Conservation (phyloP, 2,329 filamentous ascomycete genomes). For the Penicillium paneum region DNA sequence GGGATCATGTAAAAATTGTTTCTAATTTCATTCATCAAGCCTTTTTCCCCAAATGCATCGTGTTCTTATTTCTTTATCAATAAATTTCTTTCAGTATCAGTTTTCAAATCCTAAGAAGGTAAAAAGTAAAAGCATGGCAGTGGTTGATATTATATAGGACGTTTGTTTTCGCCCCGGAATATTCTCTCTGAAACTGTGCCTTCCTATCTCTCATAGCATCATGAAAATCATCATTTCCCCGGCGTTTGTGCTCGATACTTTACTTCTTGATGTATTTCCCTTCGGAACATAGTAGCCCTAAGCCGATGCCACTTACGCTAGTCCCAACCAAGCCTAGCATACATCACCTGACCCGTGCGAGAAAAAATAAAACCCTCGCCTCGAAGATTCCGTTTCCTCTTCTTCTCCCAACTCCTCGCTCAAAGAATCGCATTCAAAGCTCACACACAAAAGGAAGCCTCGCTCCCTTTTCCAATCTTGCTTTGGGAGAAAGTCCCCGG, state of each 20-base stretch:
- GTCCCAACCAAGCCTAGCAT: conserved; percentile 20
- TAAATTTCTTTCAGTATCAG: not conserved
- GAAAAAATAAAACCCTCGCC: conserved; percentile 21
- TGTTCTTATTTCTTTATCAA: not conserved
- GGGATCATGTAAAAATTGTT: conserved; percentile 22
- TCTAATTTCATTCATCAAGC: conserved; percentile 20
- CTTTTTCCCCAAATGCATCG: conserved; percentile 19
- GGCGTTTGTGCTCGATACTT: no score
- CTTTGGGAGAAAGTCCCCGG: conserved; percentile 99
- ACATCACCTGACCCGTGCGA: conserved; percentile 20
- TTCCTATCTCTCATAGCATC: not conserved
- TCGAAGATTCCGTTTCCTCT: conserved; percentile 23
- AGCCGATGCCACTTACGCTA: not conserved
- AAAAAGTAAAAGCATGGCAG: not conserved
- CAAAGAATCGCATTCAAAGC: conserved; percentile 99
- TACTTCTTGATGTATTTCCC: not conserved
- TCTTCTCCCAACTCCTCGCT: conserved; percentile 73
- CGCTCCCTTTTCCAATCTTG: conserved; percentile 46
- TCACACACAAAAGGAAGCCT: conserved; percentile 70
- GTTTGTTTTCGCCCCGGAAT: not conserved
- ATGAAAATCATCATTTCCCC: not conserved
- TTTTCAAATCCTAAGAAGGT: not conserved
- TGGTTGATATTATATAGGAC: not conserved
- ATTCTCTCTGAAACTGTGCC: not conserved
- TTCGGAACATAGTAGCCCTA: not conserved